Percentiles rank a stretch among this genome's conserved stretches.
Evolutionary conservation across 164 flowering plant genomes (phyloP).

Genomic region (Annona squamosa): DNA sequence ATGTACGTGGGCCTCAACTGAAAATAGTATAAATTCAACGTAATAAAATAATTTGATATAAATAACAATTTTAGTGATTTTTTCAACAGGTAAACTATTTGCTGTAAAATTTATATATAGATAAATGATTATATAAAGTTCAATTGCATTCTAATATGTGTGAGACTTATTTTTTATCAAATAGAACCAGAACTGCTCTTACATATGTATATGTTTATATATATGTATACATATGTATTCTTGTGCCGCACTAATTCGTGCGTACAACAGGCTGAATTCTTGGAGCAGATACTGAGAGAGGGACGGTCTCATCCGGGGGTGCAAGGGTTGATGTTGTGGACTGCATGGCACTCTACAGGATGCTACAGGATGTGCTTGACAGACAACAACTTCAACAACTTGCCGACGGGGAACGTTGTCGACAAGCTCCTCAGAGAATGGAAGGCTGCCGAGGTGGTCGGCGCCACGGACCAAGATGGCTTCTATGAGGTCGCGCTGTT

Average conservation of each 20-base stretch:
- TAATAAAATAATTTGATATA: no score
- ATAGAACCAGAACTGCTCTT: background rate
- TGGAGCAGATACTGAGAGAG: constrained; percentile 60
- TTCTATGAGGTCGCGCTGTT: constrained; percentile 36
- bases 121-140: no score
- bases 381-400: constrained; percentile 59
- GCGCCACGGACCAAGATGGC: constrained; percentile 36
- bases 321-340: constrained; percentile 62
- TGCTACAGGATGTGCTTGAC: constrained; percentile 71
- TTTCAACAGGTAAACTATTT: no score
- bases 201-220: background rate
- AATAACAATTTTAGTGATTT: no score
- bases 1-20: no score
- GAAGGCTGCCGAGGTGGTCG: constrained; percentile 14
- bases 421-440: constrained; percentile 53
- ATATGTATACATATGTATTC: no score
- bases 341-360: constrained; percentile 41
- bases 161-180: no score
- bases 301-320: constrained; percentile 49
- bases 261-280: constrained; percentile 31
- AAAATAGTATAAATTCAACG: no score
- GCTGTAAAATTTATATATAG: no score
- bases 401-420: constrained; percentile 61
- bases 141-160: no score
- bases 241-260: no score